These are phyloP conservation scores for Aphanomyces stellatus DNA, from an alignment of 352 stramenopile genomes.

Conservation along the genomic window DNA sequence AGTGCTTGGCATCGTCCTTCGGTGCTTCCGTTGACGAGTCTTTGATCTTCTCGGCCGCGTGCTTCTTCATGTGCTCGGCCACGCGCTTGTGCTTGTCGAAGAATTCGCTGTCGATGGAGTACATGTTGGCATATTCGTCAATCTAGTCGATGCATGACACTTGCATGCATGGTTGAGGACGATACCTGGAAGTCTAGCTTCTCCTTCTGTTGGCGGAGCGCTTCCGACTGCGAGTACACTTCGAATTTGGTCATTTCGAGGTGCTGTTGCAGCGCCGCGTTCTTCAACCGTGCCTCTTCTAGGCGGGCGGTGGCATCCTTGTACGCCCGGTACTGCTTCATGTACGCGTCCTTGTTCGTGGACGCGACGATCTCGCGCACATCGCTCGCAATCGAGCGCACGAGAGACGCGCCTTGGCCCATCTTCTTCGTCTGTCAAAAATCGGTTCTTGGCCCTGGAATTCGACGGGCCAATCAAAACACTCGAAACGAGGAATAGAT, in stretches of 20 bases:
- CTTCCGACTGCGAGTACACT: constrained; percentile 12
- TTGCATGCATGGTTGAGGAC: background rate
- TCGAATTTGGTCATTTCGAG: constrained; percentile 14
- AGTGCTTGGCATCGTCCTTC: background rate
- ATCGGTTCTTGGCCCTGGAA: background rate
- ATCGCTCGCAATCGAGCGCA: constrained; percentile 67
- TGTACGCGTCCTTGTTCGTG: constrained; percentile 58
- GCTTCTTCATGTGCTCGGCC: constrained; percentile 2
- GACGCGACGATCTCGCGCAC: constrained; percentile 71
- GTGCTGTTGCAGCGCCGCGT: constrained; percentile 2
- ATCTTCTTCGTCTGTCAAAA: background rate
- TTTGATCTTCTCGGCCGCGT: background rate
- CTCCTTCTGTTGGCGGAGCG: constrained; percentile 10
- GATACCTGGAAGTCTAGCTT: constrained; percentile 15
- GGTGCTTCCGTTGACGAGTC: background rate
- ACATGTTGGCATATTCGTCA: constrained; percentile 17
- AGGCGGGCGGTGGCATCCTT: constrained; percentile 8
- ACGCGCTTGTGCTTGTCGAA: background rate
- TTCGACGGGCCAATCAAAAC: background rate
- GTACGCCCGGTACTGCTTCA: constrained; percentile 13
- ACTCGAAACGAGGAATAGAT: background rate
- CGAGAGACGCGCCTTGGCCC: constrained; percentile 70
- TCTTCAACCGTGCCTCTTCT: background rate
- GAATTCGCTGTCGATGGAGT: constrained; percentile 13
- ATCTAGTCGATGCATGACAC: background rate